Base-by-base conservation (phyloP, 495 filamentous ascomycete species). In the Penicillium mononematosum region DNA sequence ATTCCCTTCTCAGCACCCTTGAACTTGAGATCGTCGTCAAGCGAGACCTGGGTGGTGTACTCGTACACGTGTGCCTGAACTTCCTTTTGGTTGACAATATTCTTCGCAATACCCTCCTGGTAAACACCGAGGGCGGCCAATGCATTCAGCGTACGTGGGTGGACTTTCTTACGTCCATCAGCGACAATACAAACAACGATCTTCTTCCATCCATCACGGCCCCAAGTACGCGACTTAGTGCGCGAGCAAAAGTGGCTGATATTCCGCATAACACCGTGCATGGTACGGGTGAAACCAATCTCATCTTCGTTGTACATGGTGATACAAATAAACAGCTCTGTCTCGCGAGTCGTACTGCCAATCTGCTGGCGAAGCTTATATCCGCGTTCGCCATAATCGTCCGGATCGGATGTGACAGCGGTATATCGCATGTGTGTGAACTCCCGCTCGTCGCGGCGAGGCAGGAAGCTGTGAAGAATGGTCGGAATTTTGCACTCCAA, bases 361-460 rank as follows among this genome's bases (percentile, higher is more conserved):
- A 98, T 90, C 68, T 95, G 92, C 72, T 98, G 95, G n/a, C 95
- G 88, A 63, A 99, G 71, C 70, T 95, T 94, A 76, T 98, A 99
- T 0, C 94, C 93, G 49, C 85, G 80, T 16, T 83, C 78, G 0
- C 89, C 86, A 61, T 95, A 99, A 65, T 99, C 92, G 68, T 98
- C 92, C 0, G 95, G 95, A 68, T 99, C 95, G 66, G 93, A 97
- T 1, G 95, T 99, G 36, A 96, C 94, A n/a, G 95, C 95, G 31
- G 95, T 98, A 67, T 99, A 99, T n/a, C 95, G 88, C 95, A 98
- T 98, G 69, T 99, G 93, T 1, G 95, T 99, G 69, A 98, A 99
- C 71, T 99, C 95, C 47, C 90, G 83, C 59, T 96, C 92, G 70
- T 98, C 91, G 25, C 92, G 82, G 32, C 92, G 82, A 0, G 95